phyloP scores from a whole-genome alignment of 306 rosid genomes.

The Biancaea sappan region DNA sequence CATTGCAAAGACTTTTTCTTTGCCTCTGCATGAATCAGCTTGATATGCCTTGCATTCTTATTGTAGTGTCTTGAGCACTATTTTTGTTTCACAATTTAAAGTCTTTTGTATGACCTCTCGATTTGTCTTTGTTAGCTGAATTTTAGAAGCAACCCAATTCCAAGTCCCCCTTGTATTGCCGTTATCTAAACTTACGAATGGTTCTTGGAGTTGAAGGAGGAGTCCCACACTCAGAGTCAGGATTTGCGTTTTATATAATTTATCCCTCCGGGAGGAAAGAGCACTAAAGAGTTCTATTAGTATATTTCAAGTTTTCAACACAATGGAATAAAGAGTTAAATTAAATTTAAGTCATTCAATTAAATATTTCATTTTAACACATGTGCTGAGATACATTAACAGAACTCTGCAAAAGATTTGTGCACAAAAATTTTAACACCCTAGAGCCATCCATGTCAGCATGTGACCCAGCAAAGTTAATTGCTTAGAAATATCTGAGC shows the following conservation, averaged over 20 bases:
- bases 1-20: not conserved
- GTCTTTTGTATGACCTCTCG: not conserved
- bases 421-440: too few relatives aligned
- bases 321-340: too few relatives aligned
- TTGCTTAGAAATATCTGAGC: not conserved
- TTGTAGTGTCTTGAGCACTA: not conserved
- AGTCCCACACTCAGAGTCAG: too few relatives aligned
- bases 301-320: too few relatives aligned
- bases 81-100: not conserved
- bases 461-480: not conserved
- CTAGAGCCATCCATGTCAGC: not conserved
- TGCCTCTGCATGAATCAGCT: not conserved
- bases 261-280: not conserved
- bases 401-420: too few relatives aligned
- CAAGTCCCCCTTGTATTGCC: not conserved
- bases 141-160: not conserved
- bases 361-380: too few relatives aligned
- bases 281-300: too few relatives aligned
- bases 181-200: not conserved
- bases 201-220: too few relatives aligned
- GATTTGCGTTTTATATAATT: too few relatives aligned
- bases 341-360: too few relatives aligned
- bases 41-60: not conserved
- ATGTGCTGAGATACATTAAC: too few relatives aligned
- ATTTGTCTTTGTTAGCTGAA: not conserved